Conservation (phyloP, 2,329 filamentous ascomycete species). For the Thermothelomyces thermophilus region DNA sequence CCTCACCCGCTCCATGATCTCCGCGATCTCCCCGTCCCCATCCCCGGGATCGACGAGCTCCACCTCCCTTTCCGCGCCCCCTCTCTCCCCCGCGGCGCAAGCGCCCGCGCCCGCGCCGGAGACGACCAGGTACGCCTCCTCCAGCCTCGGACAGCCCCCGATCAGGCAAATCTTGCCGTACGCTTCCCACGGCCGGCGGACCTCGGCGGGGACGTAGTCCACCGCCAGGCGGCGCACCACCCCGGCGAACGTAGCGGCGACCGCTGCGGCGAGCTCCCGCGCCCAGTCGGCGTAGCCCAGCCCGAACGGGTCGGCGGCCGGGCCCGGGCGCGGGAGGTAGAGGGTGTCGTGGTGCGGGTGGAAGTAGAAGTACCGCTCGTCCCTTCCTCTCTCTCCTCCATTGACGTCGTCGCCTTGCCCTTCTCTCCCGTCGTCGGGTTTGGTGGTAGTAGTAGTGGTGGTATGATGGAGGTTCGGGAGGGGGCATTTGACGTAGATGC, state of each 20-base stretch:
- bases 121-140: constrained; percentile 34
- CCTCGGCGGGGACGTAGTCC: constrained; percentile 38
- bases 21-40: constrained; percentile 15
- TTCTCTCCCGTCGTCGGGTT: too few relatives aligned
- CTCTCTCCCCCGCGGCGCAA: constrained; percentile 4
- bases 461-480: constrained; percentile 29
- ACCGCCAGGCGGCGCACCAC: constrained; percentile 36
- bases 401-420: background rate
- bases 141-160: constrained; percentile 34
- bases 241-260: constrained; percentile 30
- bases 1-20: constrained; percentile 23
- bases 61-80: constrained; percentile 21
- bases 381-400: background rate
- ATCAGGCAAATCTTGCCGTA: constrained; percentile 45
- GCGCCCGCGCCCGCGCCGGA: background rate
- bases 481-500: constrained; percentile 33
- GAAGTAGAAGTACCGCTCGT: constrained; percentile 29
- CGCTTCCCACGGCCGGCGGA: constrained; percentile 44
- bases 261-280: constrained; percentile 35
- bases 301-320: constrained; percentile 24
- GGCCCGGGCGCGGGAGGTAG: constrained; percentile 30
- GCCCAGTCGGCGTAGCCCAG: constrained; percentile 37
- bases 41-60: constrained; percentile 29
- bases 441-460: constrained; percentile 23
- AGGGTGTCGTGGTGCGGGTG: constrained; percentile 31